Evolutionary conservation across 1,284 basidiomycete genomes (phyloP), one percentile per base, ranked within the genome.

Genomic region (Kwoniella shivajii): DNA sequence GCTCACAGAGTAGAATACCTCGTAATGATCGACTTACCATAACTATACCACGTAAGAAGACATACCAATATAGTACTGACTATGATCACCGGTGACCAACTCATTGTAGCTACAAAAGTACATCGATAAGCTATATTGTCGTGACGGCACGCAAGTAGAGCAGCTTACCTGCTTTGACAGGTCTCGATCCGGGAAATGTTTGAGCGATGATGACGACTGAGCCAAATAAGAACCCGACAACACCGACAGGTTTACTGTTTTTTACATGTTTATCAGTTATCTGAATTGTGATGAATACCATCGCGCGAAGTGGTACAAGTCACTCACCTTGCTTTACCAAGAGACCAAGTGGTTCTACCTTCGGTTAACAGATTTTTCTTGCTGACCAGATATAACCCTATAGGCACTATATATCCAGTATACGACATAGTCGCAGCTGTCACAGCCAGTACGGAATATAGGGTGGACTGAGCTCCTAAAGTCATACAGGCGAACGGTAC

Each of bases 1-100:
- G 6, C 6, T 39, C 38, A 39, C 11, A 10, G 9, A 10, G 38
- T 13, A 11, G 38, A 13, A 10, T 18, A 18, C 38, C 13, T 39
- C 11, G 42, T 29, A 16, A 0, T 2, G 5, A 18, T 9, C 3
- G 14, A 59, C 65, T 50, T 34, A 71, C 72, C 73, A 49, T 74
- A 75, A 26, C 59, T 58, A 31, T 61, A 59, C 73, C 73, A 75
- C 0, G 72, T 74, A 18, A 72, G 26, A 30, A 67, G 62, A 27
- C 64, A 74, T 16, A 70, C 54, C 5, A 66, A 6, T 3, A 56
- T 45, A 1, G 72, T 73, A 10, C 66, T 66, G 5, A 62, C 64
- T 1, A 75, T 59, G 14, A 76, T 62, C 31, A 76, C 67, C 4
- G 75, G 74, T 29, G 69, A 68, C 75, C 75, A 78, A 34, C 70